Conservation (phyloP, 345 rosid genomes). For the Gossypium ekmanianum region DNA sequence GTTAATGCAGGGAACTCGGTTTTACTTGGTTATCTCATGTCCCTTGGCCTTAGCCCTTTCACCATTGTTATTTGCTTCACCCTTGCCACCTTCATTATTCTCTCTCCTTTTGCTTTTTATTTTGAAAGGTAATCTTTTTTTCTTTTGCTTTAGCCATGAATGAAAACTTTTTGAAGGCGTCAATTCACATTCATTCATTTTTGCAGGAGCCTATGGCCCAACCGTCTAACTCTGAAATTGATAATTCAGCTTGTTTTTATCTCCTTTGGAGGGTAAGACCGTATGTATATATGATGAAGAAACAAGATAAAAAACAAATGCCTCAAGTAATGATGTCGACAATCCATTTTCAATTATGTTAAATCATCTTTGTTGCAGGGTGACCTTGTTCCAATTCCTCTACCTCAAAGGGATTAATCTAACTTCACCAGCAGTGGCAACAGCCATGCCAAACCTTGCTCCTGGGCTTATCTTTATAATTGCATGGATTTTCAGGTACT, state of each 20-base stretch:
- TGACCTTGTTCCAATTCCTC: slow-evolving; percentile 67
- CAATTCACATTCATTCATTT: not conserved
- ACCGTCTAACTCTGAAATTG: slow-evolving; percentile 45
- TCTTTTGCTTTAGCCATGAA: not conserved
- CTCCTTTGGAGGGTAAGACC: slow-evolving; percentile 70
- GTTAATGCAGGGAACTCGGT: slow-evolving; percentile 60
- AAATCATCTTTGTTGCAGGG: slow-evolving; percentile 37
- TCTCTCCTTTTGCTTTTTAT: slow-evolving; percentile 59
- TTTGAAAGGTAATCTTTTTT: slow-evolving; percentile 58
- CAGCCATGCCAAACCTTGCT: slow-evolving; percentile 96
- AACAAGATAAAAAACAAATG: not conserved
- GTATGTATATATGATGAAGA: not conserved
- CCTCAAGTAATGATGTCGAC: not conserved
- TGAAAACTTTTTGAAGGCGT: not conserved
- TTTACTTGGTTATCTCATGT: slow-evolving; percentile 69
- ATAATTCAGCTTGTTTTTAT: slow-evolving; percentile 58
- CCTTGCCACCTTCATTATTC: slow-evolving; percentile 64
- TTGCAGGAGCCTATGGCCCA: slow-evolving; percentile 78
- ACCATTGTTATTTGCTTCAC: slow-evolving; percentile 66
- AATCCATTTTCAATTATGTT: not conserved
- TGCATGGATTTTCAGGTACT: slow-evolving; percentile 75
- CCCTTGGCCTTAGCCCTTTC: slow-evolving; percentile 61
- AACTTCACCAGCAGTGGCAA: slow-evolving; percentile 89
- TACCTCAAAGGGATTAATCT: slow-evolving; percentile 71
- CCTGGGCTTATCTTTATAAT: slow-evolving; percentile 84